Conservation (phyloP, 2,329 filamentous ascomycete species). For the Trichophyton rubrum region DNA sequence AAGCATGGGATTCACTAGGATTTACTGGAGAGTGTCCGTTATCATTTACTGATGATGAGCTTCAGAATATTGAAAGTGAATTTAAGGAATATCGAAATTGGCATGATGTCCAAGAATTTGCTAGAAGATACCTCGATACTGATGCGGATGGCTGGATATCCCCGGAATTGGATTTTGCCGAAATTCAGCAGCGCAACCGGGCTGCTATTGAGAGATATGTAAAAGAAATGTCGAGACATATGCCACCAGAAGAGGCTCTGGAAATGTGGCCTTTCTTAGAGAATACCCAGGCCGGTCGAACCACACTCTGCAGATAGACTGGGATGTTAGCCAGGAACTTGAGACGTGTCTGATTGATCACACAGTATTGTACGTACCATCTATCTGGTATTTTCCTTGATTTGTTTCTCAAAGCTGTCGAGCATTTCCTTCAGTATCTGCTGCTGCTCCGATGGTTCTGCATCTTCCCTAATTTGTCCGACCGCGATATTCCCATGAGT, state of each 20-base stretch:
- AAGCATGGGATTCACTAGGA: too few species aligned
- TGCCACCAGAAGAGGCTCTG: background rate
- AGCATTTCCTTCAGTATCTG: too few species aligned
- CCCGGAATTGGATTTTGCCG: slow-evolving; percentile 19
- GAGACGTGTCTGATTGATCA: too few species aligned
- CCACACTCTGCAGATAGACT: too few species aligned
- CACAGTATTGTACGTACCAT: too few species aligned
- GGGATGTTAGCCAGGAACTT: too few species aligned
- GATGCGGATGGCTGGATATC: slow-evolving; percentile 28
- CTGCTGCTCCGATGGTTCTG: too few species aligned
- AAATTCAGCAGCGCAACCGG: background rate
- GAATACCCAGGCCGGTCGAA: too few species aligned
- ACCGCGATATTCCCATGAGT: too few species aligned
- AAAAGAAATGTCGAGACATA: background rate
- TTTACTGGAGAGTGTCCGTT: background rate
- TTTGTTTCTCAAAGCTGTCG: too few species aligned
- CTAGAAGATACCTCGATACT: slow-evolving; percentile 19
- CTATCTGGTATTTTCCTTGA: too few species aligned
- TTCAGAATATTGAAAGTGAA: background rate
- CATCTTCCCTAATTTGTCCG: too few species aligned
- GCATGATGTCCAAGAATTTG: slow-evolving; percentile 10
- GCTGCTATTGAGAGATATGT: background rate
- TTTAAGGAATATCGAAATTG: slow-evolving; percentile 9
- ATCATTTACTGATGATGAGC: slow-evolving; percentile 6
- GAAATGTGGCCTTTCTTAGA: background rate